Percentiles rank a stretch among this genome's conserved stretches.
phyloP scores from a whole-genome alignment of 2,329 filamentous ascomycete genomes.

The Cryphonectria naterciae region DNA sequence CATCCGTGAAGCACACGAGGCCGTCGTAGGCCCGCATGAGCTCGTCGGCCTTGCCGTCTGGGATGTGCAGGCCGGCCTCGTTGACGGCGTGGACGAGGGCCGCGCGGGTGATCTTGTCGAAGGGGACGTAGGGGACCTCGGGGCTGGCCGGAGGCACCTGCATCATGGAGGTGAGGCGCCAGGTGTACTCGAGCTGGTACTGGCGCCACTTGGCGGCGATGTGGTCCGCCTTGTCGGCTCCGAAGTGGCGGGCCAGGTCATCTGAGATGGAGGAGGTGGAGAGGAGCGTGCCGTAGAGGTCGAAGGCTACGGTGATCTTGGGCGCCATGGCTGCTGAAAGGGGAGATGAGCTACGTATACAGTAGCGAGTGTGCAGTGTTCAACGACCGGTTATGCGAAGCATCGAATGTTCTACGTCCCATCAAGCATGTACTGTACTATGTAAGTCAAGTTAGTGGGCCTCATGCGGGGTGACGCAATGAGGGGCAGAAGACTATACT shows the following conservation, averaged over 20 bases:
- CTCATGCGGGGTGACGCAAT: slow-evolving; percentile 24
- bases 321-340: background rate
- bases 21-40: slow-evolving; percentile 50
- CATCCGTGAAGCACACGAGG: slow-evolving; percentile 53
- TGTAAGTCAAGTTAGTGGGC: background rate
- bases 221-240: slow-evolving; percentile 52
- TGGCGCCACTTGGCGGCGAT: slow-evolving; percentile 67
- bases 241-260: slow-evolving; percentile 61
- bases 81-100: slow-evolving; percentile 13
- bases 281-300: slow-evolving; percentile 75
- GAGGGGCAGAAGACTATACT: slow-evolving; percentile 6
- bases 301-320: slow-evolving; percentile 65
- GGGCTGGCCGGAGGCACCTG: slow-evolving; percentile 39
- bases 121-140: slow-evolving; percentile 40
- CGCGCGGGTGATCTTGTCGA: slow-evolving; percentile 20
- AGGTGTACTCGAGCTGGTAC: slow-evolving; percentile 79
- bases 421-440: background rate
- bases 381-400: background rate
- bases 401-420: background rate
- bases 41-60: slow-evolving; percentile 16
- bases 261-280: slow-evolving; percentile 70
- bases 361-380: background rate
- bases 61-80: slow-evolving; percentile 47
- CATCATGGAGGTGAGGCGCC: slow-evolving; percentile 73
- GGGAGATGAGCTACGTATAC: background rate